A percentile compares a stretch with the other conserved stretches of the same genome.
Evolutionary conservation across 768 basidiomycete genomes (phyloP).

Genomic region (Leccinum broughii): DNA sequence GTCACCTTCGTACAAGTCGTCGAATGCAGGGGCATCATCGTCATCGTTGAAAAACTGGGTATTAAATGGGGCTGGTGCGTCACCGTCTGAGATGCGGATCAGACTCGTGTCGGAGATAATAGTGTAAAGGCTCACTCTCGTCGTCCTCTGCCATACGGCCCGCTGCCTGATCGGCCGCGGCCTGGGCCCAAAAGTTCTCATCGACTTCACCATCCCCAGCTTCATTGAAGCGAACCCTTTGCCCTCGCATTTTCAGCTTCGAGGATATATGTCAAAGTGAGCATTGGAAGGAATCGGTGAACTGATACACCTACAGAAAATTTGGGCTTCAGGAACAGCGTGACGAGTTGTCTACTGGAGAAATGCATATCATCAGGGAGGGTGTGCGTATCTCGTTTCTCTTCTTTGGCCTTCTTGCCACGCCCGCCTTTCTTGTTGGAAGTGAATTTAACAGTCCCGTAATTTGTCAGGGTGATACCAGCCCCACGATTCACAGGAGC

Average conservation of each 20-base stretch:
- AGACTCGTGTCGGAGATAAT: neutral
- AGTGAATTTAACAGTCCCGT: conserved; percentile 33
- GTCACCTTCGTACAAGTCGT: conserved; percentile 52
- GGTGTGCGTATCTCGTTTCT: conserved; percentile 72
- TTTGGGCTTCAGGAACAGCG: conserved; percentile 94
- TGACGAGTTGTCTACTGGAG: conserved; percentile 83
- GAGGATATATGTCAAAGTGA: conserved; percentile 4
- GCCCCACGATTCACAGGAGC: conserved; percentile 71
- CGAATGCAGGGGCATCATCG: conserved; percentile 75
- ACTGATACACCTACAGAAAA: conserved; percentile 65
- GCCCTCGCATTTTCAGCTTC: conserved; percentile 89
- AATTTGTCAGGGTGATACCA: conserved; percentile 66
- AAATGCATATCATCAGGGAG: conserved; percentile 99
- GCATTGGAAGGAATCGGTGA: conserved; percentile 1
- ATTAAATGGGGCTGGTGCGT: conserved; percentile 73
- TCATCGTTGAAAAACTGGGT: conserved; percentile 98
- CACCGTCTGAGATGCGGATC: conserved; percentile 37
- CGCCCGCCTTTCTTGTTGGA: conserved; percentile 38
- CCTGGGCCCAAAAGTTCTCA: conserved; percentile 96
- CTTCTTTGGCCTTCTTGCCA: conserved; percentile 50
- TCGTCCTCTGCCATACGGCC: conserved; percentile 57
- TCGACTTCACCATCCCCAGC: conserved; percentile 86
- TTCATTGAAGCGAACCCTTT: conserved; percentile 52
- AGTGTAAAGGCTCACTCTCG: conserved; percentile 49
- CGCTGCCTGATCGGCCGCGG: conserved; percentile 80